Conservation (phyloP, 2,329 filamentous ascomycete genomes). For the Didymellaceae sp. region DNA sequence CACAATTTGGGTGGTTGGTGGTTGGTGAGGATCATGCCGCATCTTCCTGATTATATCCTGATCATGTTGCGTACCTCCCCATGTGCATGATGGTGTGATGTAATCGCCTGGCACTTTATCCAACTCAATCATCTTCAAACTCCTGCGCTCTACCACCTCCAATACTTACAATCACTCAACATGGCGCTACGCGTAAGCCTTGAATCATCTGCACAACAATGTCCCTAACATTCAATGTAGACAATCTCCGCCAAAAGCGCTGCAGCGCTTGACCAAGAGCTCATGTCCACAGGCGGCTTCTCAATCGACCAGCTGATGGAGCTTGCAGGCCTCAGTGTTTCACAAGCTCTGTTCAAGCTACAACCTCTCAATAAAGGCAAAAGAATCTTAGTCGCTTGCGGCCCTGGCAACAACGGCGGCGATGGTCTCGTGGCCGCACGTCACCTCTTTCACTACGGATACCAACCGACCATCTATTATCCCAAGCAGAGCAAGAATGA, state of each 20-base stretch:
- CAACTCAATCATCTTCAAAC: neutral
- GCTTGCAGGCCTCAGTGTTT: slow-evolving; percentile 88
- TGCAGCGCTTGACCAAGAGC: slow-evolving; percentile 85
- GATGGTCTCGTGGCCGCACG: slow-evolving; percentile 94
- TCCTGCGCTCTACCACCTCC: neutral
- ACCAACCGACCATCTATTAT: slow-evolving; percentile 87
- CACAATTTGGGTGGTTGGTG: neutral
- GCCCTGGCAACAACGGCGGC: slow-evolving; percentile 80
- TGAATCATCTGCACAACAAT: neutral
- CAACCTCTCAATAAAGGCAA: slow-evolving; percentile 76
- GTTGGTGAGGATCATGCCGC: too few species aligned
- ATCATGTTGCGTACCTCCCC: neutral
- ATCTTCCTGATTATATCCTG: too few species aligned
- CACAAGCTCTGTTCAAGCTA: slow-evolving; percentile 87
- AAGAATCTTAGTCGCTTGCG: slow-evolving; percentile 85
- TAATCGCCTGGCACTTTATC: slow-evolving; percentile 9
- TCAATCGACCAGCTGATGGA: slow-evolving; percentile 98
- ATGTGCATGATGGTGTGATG: slow-evolving; percentile 15
- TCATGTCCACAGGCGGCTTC: slow-evolving; percentile 89
- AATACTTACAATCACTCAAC: neutral
- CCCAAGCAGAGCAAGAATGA: slow-evolving; percentile 92
- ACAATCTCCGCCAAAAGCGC: slow-evolving; percentile 88
- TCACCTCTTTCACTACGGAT: slow-evolving; percentile 91
- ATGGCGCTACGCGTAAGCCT: slow-evolving; percentile 28
- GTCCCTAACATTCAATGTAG: slow-evolving; percentile 53